Percentiles rank a stretch among this genome's conserved stretches.
These are phyloP conservation scores for Theileria annulata DNA, from an alignment of 169 alveolate species.

Conservation along the genomic window DNA sequence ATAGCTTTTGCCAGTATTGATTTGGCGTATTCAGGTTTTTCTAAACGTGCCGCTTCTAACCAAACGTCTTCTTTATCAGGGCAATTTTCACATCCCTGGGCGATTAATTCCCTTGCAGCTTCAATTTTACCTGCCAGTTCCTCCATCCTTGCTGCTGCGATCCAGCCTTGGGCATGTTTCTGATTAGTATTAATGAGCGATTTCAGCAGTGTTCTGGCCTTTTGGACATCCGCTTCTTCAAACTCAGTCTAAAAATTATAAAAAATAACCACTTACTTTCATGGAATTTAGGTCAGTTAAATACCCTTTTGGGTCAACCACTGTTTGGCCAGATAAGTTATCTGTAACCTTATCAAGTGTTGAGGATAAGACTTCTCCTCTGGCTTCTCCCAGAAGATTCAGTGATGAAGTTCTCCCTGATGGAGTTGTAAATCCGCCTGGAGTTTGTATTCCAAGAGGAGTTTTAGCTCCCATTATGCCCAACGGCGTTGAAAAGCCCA, in stretches of 20 bases:
- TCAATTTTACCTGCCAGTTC: conserved; percentile 91
- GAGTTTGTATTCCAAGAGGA: conserved; percentile 82
- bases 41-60: conserved; percentile 98
- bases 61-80: conserved; percentile 98
- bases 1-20: conserved; percentile 92
- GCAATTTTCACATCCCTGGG: conserved; percentile 93
- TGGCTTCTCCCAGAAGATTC: conserved; percentile 91
- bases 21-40: conserved; percentile 92
- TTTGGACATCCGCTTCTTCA: conserved; percentile 93
- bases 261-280: conserved; percentile 57
- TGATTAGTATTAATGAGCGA: conserved; percentile 92
- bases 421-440: conserved; percentile 80
- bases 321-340: conserved; percentile 92
- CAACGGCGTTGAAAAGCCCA: conserved; percentile 77
- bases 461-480: conserved; percentile 82
- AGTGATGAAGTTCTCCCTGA: conserved; percentile 58
- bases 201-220: conserved; percentile 88
- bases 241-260: conserved; percentile 72
- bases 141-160: conserved; percentile 98
- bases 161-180: conserved; percentile 97
- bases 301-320: conserved; percentile 94
- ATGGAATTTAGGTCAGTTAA: conserved; percentile 89
- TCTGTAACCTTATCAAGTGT: conserved; percentile 92
- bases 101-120: conserved; percentile 94
- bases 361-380: conserved; percentile 89